Evolutionary conservation across 257 asterid genomes (phyloP).

Genomic region (Petunia secreta): DNA sequence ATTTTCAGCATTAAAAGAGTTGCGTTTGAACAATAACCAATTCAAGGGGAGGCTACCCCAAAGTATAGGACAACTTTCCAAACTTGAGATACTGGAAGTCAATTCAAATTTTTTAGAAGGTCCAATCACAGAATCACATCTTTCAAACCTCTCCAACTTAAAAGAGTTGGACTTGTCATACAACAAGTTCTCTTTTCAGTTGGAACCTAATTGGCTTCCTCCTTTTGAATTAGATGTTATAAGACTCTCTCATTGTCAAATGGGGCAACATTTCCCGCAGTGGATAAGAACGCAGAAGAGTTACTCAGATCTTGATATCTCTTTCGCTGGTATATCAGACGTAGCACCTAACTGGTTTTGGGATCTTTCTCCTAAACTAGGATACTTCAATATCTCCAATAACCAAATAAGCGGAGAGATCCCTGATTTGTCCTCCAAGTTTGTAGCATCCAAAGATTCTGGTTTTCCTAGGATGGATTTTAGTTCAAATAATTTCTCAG

Average conservation of each 20-base stretch:
- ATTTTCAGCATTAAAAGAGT: slow-evolving; percentile 28
- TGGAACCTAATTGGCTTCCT: slow-evolving; percentile 34
- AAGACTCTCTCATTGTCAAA: slow-evolving; percentile 21
- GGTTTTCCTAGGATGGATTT: slow-evolving; percentile 11
- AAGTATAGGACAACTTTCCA: slow-evolving; percentile 32
- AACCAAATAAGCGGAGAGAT: slow-evolving; percentile 30
- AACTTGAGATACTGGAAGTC: slow-evolving; percentile 14
- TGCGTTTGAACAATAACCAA: slow-evolving; percentile 17
- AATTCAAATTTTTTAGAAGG: slow-evolving; percentile 27
- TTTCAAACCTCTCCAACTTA: slow-evolving; percentile 29
- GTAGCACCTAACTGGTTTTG: slow-evolving; percentile 37
- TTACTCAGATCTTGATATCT: slow-evolving; percentile 25
- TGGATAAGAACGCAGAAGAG: slow-evolving; percentile 37
- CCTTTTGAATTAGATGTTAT: slow-evolving; percentile 29
- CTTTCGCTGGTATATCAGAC: slow-evolving; percentile 26
- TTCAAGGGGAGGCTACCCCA: slow-evolving; percentile 26
- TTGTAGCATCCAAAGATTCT: not conserved
- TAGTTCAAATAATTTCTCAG: slow-evolving; percentile 34
- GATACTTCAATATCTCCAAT: slow-evolving; percentile 20
- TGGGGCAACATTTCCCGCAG: slow-evolving; percentile 36
- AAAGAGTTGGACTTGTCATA: slow-evolving; percentile 21
- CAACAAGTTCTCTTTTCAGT: slow-evolving; percentile 30
- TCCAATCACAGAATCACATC: slow-evolving; percentile 28
- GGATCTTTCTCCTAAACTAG: slow-evolving; percentile 12
- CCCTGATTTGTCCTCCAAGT: slow-evolving; percentile 25